Conservation (phyloP, 805 yeast genomes). For the Starmerella apis region DNA sequence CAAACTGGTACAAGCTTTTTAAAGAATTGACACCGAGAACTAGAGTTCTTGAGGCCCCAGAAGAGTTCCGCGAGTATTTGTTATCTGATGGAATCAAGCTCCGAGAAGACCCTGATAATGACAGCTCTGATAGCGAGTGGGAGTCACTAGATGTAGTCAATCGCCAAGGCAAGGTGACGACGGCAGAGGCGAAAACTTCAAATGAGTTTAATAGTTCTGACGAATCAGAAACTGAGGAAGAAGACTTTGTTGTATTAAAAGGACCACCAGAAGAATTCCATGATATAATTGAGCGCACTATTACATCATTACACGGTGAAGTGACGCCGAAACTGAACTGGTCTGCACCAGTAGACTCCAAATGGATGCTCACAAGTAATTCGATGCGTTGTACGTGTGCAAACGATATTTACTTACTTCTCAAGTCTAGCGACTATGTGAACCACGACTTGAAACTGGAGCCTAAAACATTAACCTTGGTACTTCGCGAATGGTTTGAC, state of each 20-base stretch:
- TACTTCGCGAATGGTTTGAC: slow-evolving; percentile 71
- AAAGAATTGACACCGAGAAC: slow-evolving; percentile 42
- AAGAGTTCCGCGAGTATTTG: slow-evolving; percentile 48
- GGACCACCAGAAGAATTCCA: slow-evolving; percentile 43
- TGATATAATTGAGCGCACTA: slow-evolving; percentile 36
- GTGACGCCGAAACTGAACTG: slow-evolving; percentile 89
- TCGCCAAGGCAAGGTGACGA: too few relatives aligned
- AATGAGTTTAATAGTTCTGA: too few relatives aligned
- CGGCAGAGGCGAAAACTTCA: too few relatives aligned
- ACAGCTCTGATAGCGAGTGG: slow-evolving; percentile 16
- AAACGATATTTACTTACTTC: slow-evolving; percentile 64
- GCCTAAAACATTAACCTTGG: slow-evolving; percentile 34
- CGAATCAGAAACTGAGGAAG: slow-evolving; percentile 27
- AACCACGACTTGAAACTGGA: slow-evolving; percentile 74
- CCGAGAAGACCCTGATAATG: slow-evolving; percentile 37
- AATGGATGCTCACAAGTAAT: slow-evolving; percentile 78
- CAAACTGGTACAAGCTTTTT: slow-evolving; percentile 47
- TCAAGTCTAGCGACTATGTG: slow-evolving; percentile 81
- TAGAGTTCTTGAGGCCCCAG: slow-evolving; percentile 48
- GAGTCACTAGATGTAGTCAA: slow-evolving; percentile 35
- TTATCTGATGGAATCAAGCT: slow-evolving; percentile 58
- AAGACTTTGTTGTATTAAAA: slow-evolving; percentile 24
- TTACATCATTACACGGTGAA: slow-evolving; percentile 42
- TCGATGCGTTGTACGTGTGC: slow-evolving; percentile 60
- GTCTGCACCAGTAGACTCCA: slow-evolving; percentile 94